Base-by-base conservation (phyloP, 805 yeast genomes). In the Zygosaccharomyces siamensis region DNA sequence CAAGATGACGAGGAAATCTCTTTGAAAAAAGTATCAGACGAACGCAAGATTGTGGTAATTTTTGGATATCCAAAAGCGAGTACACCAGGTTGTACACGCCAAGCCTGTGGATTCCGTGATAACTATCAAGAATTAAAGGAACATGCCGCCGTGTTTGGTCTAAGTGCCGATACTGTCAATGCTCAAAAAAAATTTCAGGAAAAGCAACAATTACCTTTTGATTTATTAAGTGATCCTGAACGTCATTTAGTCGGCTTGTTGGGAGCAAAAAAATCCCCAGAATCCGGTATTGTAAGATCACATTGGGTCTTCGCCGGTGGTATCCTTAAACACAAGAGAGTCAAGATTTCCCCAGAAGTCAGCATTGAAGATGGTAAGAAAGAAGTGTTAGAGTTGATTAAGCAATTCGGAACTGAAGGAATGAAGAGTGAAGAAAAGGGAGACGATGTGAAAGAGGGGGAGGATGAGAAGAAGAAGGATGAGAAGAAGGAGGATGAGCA, bases 21-120 rank as follows among this genome's bases (percentile, higher is more conserved):
- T 32, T 61, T 85, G 53, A 71, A 67, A 18, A 67, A 72, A 3
- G 57, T 73, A 44, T 72, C 72, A 7, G 55, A 59, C 16, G 67
- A 67, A 7, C 72, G 77, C 32, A 67, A 72, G 16, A 68, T 80
- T 11, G 74, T 82, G 26, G 72, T 82, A 18, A 70, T 80, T 23
- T 80, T 83, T 67, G 86, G 96, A 16, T 92, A 90, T 63, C 98
- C 98, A 46, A 84, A 77, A 62, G 98, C 98, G 0, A 81, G 85
- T 23, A 92, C 98, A 0, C 96, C 97, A 1, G 99, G 99, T 3
- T 93, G 99, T 68, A 92, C 99, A 1, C 79, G 89, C 58, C 99
- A 92, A 70, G 97, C 90, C 2, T 78, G 86, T 64, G 97, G 97
- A 0, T 93, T 85, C 65, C 81, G 93, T 58, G 83, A 79, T 55